A percentile compares a stretch with the other conserved stretches of the same genome.
These are phyloP conservation scores for Lantana camara DNA, from an alignment of 257 asterid genomes.

Conservation along the genomic window DNA sequence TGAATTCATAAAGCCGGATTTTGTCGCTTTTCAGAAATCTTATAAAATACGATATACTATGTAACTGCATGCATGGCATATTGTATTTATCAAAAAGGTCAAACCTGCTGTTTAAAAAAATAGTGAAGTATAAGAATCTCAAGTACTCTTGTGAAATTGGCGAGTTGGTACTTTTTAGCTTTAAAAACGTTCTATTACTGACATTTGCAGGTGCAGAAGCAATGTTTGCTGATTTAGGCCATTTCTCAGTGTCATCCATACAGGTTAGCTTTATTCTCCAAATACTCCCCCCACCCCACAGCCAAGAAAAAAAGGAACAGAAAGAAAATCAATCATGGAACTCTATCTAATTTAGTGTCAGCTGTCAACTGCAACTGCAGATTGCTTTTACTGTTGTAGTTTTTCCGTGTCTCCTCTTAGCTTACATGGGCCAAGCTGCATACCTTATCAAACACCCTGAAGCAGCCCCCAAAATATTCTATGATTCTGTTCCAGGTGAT, in stretches of 20 bases:
- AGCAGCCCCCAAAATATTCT: conserved; percentile 61
- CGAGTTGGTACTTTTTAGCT: background rate
- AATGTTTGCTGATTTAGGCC: conserved; percentile 98
- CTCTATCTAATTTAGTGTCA: conserved; percentile 6
- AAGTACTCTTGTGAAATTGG: background rate
- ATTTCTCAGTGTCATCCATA: conserved; percentile 86
- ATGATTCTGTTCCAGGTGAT: conserved; percentile 89
- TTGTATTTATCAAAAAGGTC: background rate
- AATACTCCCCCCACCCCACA: background rate
- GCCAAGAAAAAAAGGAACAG: too few species aligned
- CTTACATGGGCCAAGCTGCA: conserved; percentile 99
- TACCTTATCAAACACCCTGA: conserved; percentile 71
- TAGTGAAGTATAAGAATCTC: too few species aligned
- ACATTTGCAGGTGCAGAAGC: conserved; percentile 90
- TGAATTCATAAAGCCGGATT: background rate
- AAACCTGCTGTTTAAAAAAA: too few species aligned
- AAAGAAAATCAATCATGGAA: background rate
- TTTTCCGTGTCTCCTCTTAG: conserved; percentile 92
- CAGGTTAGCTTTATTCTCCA: conserved; percentile 53
- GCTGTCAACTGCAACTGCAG: conserved; percentile 40
- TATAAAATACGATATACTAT: background rate
- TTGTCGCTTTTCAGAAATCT: background rate
- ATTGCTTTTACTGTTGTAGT: conserved; percentile 85
- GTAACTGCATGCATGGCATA: background rate
- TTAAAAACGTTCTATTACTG: background rate